Percentiles rank a stretch among this genome's conserved stretches.
Evolutionary conservation across 768 basidiomycete species (phyloP).

Genomic region (Dendrothele bispora): DNA sequence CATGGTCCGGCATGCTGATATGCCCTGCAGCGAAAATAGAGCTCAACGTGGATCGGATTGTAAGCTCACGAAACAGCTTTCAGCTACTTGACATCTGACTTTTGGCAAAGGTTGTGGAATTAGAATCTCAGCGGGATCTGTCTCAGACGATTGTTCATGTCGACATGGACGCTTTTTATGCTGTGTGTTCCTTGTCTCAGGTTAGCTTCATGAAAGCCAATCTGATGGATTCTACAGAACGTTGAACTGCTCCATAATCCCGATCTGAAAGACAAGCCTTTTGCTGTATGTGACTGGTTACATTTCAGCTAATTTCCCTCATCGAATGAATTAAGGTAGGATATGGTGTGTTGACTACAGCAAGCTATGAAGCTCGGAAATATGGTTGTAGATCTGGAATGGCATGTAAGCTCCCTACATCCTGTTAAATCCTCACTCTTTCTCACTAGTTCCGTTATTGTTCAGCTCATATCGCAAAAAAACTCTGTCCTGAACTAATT

Average conservation of each 20-base stretch:
- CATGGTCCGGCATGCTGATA: conserved; percentile 14
- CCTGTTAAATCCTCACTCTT: not conserved
- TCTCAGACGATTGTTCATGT: conserved; percentile 88
- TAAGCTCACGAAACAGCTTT: conserved; percentile 34
- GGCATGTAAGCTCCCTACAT: conserved; percentile 58
- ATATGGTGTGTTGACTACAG: conserved; percentile 81
- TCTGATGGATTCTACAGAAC: conserved; percentile 24
- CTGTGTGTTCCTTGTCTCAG: conserved; percentile 32
- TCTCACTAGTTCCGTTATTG: not conserved
- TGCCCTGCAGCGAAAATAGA: conserved; percentile 55
- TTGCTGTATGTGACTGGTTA: conserved; percentile 50
- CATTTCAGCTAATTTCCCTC: not conserved
- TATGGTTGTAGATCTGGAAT: conserved; percentile 93
- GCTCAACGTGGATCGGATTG: conserved; percentile 64
- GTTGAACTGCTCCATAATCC: conserved; percentile 74
- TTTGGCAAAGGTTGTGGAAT: conserved; percentile 53
- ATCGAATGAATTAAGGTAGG: conserved; percentile 50
- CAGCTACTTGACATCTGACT: not conserved
- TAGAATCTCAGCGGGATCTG: conserved; percentile 78
- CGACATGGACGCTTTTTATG: conserved; percentile 95
- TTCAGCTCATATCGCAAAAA: conserved; percentile 87
- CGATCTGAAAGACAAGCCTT: conserved; percentile 66
- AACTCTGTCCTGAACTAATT: conserved; percentile 88
- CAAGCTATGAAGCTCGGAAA: conserved; percentile 90
- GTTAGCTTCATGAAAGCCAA: not conserved